A percentile compares a stretch with the other conserved stretches of the same genome.
These are phyloP conservation scores for Jamesozyma lodderae DNA, from an alignment of 805 yeast genomes.

Conservation along the genomic window DNA sequence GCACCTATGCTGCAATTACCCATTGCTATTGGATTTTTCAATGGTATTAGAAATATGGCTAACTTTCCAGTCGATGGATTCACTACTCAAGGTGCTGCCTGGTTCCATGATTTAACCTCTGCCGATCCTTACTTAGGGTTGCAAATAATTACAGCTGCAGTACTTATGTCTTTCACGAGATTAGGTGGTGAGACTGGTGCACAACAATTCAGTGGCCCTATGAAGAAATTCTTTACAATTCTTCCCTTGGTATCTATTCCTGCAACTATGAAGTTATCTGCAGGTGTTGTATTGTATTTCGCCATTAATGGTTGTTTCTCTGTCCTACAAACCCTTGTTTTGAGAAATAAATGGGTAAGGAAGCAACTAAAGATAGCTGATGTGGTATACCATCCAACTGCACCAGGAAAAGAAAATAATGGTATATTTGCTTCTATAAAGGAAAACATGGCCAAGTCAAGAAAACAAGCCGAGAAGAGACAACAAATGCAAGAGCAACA, in stretches of 20 bases:
- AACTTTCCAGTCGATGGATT: constrained; percentile 79
- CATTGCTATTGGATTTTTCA: constrained; percentile 80
- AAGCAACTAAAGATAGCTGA: constrained; percentile 48
- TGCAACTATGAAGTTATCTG: constrained; percentile 78
- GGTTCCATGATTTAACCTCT: constrained; percentile 76
- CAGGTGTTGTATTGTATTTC: constrained; percentile 80
- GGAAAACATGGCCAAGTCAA: constrained; percentile 34
- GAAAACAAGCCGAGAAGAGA: constrained; percentile 33
- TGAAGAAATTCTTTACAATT: constrained; percentile 59
- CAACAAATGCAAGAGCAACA: constrained; percentile 31
- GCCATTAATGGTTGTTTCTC: constrained; percentile 73
- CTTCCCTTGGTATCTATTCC: constrained; percentile 78
- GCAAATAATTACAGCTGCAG: constrained; percentile 71
- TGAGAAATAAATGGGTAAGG: constrained; percentile 56
- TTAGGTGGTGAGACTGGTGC: constrained; percentile 91
- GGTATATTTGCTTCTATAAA: constrained; percentile 32
- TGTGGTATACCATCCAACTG: constrained; percentile 44
- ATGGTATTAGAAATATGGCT: constrained; percentile 74
- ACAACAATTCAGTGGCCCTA: constrained; percentile 49
- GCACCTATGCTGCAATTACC: constrained; percentile 78
- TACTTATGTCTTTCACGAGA: constrained; percentile 65
- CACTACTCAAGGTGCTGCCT: constrained; percentile 59
- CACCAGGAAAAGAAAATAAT: constrained; percentile 18
- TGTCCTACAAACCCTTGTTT: constrained; percentile 56
- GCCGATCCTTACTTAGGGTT: constrained; percentile 90